phyloP scores from a whole-genome alignment of 2,329 filamentous ascomycete species.

The Penicillium glabrum region DNA sequence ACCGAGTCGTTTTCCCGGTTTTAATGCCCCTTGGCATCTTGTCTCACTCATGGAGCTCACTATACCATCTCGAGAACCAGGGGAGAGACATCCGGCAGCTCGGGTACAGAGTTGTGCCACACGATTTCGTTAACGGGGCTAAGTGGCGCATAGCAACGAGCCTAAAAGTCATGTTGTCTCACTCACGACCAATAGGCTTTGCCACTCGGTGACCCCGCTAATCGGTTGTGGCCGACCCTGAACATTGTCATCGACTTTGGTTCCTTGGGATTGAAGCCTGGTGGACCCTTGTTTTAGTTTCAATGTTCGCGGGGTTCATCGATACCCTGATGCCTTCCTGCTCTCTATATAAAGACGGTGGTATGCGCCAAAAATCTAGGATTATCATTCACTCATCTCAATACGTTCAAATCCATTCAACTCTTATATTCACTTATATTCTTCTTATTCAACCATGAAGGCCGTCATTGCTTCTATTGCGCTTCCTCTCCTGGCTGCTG shows the following conservation, averaged over 20 bases:
- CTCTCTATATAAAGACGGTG: not conserved
- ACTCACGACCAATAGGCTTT: constrained; percentile 1
- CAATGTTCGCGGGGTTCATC: not conserved
- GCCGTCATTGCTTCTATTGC: constrained; percentile 20
- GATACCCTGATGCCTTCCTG: not conserved
- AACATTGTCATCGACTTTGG: constrained; percentile 1
- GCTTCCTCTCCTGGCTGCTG: constrained; percentile 28
- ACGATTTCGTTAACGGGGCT: not conserved
- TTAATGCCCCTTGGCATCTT: not conserved
- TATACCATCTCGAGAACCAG: not conserved
- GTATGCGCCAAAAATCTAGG: not conserved
- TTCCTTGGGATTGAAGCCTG: not conserved
- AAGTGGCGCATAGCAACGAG: not conserved
- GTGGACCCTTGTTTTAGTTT: not conserved
- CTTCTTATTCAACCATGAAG: constrained; percentile 23
- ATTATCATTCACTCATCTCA: not conserved
- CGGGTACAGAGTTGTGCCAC: not conserved
- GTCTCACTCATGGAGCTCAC: not conserved
- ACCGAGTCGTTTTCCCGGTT: not conserved
- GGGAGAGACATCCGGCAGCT: not conserved
- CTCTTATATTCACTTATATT: not conserved
- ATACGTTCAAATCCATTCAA: not conserved
- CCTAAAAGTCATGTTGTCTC: constrained; percentile 1
- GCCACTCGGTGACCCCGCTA: not conserved
- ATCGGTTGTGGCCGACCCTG: constrained; percentile 2